Base-by-base conservation (phyloP, 2,329 filamentous ascomycete species). In the Epichloe glyceriae region DNA sequence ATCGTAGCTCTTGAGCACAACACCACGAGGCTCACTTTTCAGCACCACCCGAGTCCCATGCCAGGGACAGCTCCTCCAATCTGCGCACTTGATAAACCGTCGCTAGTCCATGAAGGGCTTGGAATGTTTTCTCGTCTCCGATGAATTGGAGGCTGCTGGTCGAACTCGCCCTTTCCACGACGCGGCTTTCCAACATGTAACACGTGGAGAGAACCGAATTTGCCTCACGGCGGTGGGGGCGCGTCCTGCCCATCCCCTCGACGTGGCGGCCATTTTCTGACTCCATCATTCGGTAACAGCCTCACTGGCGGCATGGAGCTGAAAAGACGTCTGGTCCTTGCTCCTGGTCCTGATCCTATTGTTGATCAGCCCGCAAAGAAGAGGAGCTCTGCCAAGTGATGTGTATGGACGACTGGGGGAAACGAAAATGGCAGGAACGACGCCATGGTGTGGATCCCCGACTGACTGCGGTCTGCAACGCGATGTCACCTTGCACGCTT, bases 81-180 rank as follows among this genome's bases (percentile, higher is more conserved):
- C 40, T 39, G 64, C 67, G 38, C 66, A 66, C 5, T 59, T 61
- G 41, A 69, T 14, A 1, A 10, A 5, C 34, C 10, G 34, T 14
- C 34, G 14, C 34, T 37, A 37, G 34, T 37, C 10, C 34, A 37
- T 37, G 34, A 1, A 37, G 14, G 34, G 34, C 34, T 37, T 37
- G 5, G 2, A 37, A 22, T 1, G 19, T 22, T 22, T 22, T 22
- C 20, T 22, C 20, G 20, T 22, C 20, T 1, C 20, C 3, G 20
- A 22, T 22, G 1, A 22, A 22, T 22, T 22, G 20, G 20, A n/a
- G n/a, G 20, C 20, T 22, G 20, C 20, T 22, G 20, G 20, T 3
- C 20, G 20, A 22, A 22, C 20, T 22, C 20, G 20, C 20, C 20
- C 20, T 37, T 37, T 10, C 34, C 34, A 37, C 0, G 34, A 7